These are phyloP conservation scores for Stagonosporopsis rhizophila DNA, from an alignment of 2,329 filamentous ascomycete species.

Conservation along the genomic window DNA sequence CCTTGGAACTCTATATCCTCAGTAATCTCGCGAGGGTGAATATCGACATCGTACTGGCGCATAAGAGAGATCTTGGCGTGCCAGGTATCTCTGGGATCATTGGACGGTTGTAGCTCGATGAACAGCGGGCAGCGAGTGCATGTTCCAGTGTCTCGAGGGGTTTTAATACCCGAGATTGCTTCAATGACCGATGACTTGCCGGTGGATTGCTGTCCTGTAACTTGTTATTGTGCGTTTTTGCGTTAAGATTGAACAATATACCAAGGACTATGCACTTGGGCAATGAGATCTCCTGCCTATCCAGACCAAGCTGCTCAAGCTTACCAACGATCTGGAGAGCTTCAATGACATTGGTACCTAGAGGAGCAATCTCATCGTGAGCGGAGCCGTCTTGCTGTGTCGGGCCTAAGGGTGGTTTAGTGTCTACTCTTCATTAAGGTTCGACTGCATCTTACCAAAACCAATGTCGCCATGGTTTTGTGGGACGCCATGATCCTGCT, in stretches of 20 bases:
- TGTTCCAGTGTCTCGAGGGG: conserved; percentile 73
- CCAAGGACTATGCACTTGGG: conserved; percentile 85
- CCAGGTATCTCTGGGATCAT: conserved; percentile 60
- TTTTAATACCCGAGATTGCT: conserved; percentile 66
- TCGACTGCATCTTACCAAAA: background rate
- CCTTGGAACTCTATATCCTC: conserved; percentile 64
- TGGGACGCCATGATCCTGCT: no score
- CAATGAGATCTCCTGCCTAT: conserved; percentile 69
- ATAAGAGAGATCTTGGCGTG: conserved; percentile 72
- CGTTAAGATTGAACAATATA: conserved; percentile 1
- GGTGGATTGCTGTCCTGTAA: conserved; percentile 72
- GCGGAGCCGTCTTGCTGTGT: background rate
- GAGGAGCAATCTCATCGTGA: conserved; percentile 34
- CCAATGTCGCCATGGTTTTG: no score
- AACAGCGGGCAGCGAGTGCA: conserved; percentile 85
- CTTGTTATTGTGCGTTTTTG: background rate
- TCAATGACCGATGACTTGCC: conserved; percentile 74
- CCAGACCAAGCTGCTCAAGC: conserved; percentile 75
- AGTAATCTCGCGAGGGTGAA: conserved; percentile 41
- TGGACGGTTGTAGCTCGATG: conserved; percentile 70
- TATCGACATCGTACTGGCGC: conserved; percentile 66
- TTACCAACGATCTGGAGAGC: conserved; percentile 69
- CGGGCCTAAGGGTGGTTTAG: background rate
- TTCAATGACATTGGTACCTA: conserved; percentile 69
- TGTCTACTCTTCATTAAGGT: background rate